phyloP scores from a whole-genome alignment of 805 yeast species.

The Candida alai region DNA sequence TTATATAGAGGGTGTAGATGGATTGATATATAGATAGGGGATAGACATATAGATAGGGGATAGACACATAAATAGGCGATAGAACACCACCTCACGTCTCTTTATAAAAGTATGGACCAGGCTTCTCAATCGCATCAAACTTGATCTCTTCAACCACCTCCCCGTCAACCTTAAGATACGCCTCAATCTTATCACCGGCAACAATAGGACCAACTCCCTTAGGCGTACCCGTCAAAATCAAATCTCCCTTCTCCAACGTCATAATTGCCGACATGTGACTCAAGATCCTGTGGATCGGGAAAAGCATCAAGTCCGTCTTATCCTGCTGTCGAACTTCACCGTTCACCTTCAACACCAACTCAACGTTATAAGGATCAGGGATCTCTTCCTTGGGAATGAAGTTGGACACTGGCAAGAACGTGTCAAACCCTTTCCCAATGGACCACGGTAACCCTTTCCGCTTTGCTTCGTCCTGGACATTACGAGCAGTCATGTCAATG shows the following conservation, averaged over 20 bases:
- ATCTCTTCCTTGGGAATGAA: slow-evolving; percentile 64
- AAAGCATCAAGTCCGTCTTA: slow-evolving; percentile 77
- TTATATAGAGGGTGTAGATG: slow-evolving; percentile 18
- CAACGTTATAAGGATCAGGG: slow-evolving; percentile 70
- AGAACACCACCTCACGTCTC: slow-evolving; percentile 20
- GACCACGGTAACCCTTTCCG: slow-evolving; percentile 95
- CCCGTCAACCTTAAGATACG: slow-evolving; percentile 57
- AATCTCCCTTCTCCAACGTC: slow-evolving; percentile 88
- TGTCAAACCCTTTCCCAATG: slow-evolving; percentile 94
- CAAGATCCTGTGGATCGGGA: slow-evolving; percentile 77
- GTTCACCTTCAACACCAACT: slow-evolving; percentile 63
- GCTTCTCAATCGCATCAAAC: slow-evolving; percentile 50
- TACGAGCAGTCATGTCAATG: slow-evolving; percentile 91
- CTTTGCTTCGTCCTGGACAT: slow-evolving; percentile 93
- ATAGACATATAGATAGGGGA: neutral
- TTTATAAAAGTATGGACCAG: slow-evolving; percentile 40
- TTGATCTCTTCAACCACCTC: slow-evolving; percentile 51
- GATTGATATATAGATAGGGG: slow-evolving; percentile 2
- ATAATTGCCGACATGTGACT: slow-evolving; percentile 81
- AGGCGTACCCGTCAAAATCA: slow-evolving; percentile 94
- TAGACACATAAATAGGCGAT: neutral
- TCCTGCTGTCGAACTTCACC: slow-evolving; percentile 71
- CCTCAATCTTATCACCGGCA: slow-evolving; percentile 77
- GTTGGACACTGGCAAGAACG: slow-evolving; percentile 83
- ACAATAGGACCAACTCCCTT: slow-evolving; percentile 87